Conservation (phyloP, 2,329 filamentous ascomycete genomes). For the Sporothrix brasiliensis region DNA sequence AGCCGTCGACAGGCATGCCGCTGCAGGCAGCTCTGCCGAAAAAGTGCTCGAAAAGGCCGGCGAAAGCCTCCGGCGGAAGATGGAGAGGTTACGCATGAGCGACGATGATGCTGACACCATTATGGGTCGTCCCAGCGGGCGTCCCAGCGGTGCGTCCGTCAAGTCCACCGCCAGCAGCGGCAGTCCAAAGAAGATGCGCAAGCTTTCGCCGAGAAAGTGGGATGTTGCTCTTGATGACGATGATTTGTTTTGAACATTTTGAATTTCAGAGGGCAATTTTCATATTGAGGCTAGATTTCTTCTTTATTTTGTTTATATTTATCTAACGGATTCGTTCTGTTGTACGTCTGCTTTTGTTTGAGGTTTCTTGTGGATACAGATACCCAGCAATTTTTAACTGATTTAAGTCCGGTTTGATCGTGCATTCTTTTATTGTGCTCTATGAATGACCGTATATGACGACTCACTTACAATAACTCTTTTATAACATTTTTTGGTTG, state of each 20-base stretch:
- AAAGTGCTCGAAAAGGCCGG: conserved; percentile 9
- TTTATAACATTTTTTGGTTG: neutral
- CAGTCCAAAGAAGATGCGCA: conserved; percentile 60
- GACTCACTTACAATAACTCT: no score
- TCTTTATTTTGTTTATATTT: conserved; percentile 6
- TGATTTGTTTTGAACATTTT: conserved; percentile 42
- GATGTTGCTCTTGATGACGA: conserved; percentile 47
- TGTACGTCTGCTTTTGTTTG: neutral
- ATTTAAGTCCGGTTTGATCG: neutral
- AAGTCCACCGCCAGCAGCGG: conserved; percentile 40
- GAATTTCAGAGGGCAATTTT: neutral
- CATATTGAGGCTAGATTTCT: neutral
- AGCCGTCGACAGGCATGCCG: conserved; percentile 23
- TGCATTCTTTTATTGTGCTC: neutral
- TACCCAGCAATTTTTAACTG: neutral
- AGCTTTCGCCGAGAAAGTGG: conserved; percentile 54
- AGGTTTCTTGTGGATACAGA: conserved; percentile 24
- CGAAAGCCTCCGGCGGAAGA: conserved; percentile 49
- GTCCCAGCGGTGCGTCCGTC: conserved; percentile 28
- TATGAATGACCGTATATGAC: no score
- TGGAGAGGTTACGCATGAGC: conserved; percentile 57
- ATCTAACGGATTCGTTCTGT: neutral
- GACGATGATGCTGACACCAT: conserved; percentile 40
- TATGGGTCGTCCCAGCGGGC: conserved; percentile 26
- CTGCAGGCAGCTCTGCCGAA: conserved; percentile 7